Conservation (phyloP, 768 basidiomycete genomes). For the Obba rivulosa region DNA sequence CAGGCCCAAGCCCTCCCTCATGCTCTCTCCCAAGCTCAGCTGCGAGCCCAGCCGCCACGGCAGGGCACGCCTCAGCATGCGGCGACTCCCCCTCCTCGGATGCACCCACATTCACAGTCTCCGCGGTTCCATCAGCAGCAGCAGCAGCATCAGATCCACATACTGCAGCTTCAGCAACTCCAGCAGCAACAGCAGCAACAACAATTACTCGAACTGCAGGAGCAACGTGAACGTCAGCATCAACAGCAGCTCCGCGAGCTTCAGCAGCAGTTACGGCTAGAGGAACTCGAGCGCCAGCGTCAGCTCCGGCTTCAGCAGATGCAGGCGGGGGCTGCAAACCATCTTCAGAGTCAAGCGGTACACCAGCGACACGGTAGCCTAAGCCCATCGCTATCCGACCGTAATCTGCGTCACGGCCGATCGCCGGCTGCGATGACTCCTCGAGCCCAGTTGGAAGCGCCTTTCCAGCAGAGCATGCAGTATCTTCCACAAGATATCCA, state of each 20-base stretch:
- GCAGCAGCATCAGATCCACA: conserved; percentile 57
- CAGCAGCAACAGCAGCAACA: conserved; percentile 44
- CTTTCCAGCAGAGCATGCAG: conserved; percentile 49
- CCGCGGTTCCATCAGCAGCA: conserved; percentile 79
- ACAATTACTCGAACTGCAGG: conserved; percentile 23
- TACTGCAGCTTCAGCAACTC: conserved; percentile 66
- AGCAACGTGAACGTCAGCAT: conserved; percentile 26
- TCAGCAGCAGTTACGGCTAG: conserved; percentile 48
- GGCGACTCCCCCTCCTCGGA: conserved; percentile 66
- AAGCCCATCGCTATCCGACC: conserved; percentile 40
- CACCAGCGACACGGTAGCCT: conserved; percentile 38
- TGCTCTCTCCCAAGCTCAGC: conserved; percentile 25
- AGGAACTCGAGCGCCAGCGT: conserved; percentile 47
- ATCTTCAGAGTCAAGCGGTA: conserved; percentile 22
- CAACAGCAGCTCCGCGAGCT: conserved; percentile 47
- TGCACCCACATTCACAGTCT: conserved; percentile 70
- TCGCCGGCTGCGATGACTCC: conserved; percentile 22
- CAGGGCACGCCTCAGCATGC: conserved; percentile 27
- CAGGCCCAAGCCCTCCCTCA: conserved; percentile 6
- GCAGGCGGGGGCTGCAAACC: conserved; percentile 10
- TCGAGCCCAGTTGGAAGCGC: conserved; percentile 21
- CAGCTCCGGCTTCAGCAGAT: conserved; percentile 25
- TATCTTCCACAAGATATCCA: conserved; percentile 61
- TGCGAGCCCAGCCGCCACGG: conserved; percentile 9
- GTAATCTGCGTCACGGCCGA: conserved; percentile 47